These are phyloP conservation scores for Senna siamea DNA, from an alignment of 306 rosid species.

Conservation along the genomic window DNA sequence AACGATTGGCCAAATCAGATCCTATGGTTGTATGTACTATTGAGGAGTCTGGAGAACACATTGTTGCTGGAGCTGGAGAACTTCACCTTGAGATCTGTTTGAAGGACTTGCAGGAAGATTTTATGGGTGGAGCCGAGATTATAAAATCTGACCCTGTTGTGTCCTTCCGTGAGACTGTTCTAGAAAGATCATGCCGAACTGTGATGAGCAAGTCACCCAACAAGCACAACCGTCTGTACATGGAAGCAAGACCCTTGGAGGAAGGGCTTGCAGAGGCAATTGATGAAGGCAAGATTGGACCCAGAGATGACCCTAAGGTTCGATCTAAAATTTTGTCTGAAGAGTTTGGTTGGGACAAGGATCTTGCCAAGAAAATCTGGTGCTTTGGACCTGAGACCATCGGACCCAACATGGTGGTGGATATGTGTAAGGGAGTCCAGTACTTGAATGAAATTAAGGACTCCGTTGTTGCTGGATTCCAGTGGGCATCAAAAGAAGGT, in stretches of 20 bases:
- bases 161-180: constrained; percentile 77
- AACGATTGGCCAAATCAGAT: constrained; percentile 71
- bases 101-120: constrained; percentile 75
- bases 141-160: constrained; percentile 72
- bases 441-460: too few species aligned
- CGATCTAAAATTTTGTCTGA: too few species aligned
- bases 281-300: constrained; percentile 66
- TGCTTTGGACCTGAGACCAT: too few species aligned
- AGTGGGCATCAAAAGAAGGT: too few species aligned
- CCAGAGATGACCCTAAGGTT: constrained; percentile 71
- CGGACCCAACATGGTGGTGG: too few species aligned
- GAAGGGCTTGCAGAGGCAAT: constrained; percentile 73
- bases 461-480: too few species aligned
- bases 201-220: constrained; percentile 83
- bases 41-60: constrained; percentile 81
- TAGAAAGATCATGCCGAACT: constrained; percentile 58
- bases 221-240: constrained; percentile 74
- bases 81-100: constrained; percentile 77
- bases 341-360: too few species aligned
- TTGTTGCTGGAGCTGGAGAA: constrained; percentile 80
- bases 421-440: too few species aligned
- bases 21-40: constrained; percentile 72
- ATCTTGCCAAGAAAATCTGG: too few species aligned
- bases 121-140: constrained; percentile 79
- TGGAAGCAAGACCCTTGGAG: constrained; percentile 77